Evolutionary conservation across 208 protist species (phyloP).

Genomic region (Hexamita inflata): DNA sequence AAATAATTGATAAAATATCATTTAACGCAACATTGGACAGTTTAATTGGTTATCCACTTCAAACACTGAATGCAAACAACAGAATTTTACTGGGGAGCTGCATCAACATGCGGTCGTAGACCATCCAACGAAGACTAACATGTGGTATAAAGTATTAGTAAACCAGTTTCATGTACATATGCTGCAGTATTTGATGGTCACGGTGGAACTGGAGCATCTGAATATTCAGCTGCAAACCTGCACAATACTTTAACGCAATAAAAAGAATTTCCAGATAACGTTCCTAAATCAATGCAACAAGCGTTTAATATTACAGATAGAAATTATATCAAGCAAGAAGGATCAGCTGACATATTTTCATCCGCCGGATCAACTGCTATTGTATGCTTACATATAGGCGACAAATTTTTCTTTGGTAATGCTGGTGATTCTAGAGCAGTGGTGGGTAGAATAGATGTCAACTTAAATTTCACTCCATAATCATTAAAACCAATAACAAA

Average conservation of each 20-base stretch:
- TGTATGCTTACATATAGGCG: not conserved
- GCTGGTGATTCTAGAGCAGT: constrained; percentile 25
- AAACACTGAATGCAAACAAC: too few relatives aligned
- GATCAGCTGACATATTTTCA: constrained; percentile 5
- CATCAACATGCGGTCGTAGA: not conserved
- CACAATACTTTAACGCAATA: not conserved
- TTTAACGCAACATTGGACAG: too few relatives aligned
- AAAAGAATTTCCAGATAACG: not conserved
- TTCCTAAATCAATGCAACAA: not conserved
- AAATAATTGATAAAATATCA: too few relatives aligned
- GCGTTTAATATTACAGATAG: constrained; percentile 11
- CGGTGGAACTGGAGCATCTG: not conserved
- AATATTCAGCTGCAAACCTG: not conserved
- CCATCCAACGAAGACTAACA: constrained; percentile 21
- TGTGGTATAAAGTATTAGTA: not conserved
- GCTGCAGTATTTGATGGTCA: constrained; percentile 21
- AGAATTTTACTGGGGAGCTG: not conserved
- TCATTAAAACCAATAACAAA: not conserved
- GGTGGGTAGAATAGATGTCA: not conserved
- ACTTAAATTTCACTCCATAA: not conserved
- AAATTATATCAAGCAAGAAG: constrained; percentile 4
- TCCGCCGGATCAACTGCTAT: constrained; percentile 12
- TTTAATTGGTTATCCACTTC: too few relatives aligned
- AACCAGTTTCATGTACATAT: not conserved
- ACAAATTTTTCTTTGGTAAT: constrained; percentile 5